Conservation (phyloP, 345 rosid species). For the Moringa oleifera region DNA sequence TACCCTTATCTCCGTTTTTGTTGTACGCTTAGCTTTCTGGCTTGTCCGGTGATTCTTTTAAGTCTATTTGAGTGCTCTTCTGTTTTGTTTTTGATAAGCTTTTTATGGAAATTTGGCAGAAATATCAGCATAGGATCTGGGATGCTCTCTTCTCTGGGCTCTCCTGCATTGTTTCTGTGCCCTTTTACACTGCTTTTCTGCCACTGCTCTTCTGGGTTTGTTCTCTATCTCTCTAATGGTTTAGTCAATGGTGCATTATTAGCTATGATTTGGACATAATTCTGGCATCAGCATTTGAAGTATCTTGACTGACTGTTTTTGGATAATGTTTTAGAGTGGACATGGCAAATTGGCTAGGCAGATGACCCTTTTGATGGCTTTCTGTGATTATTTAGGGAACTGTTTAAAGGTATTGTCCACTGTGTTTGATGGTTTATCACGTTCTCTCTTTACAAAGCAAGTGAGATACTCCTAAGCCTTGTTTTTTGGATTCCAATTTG, state of each 20-base stretch:
- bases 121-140: conserved; percentile 45
- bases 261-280: background rate
- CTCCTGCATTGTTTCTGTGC: conserved; percentile 95
- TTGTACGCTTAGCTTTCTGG: background rate
- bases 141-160: conserved; percentile 81
- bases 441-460: conserved; percentile 5
- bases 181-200: conserved; percentile 93
- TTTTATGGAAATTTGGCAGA: conserved; percentile 43
- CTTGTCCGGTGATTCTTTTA: background rate
- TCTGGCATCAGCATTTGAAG: conserved; percentile 1
- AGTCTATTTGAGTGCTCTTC: background rate
- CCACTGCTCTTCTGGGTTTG: conserved; percentile 97
- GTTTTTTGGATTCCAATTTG: conserved; percentile 11
- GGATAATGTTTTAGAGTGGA: conserved; percentile 57
- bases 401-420: conserved; percentile 54
- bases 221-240: background rate
- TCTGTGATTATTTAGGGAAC: conserved; percentile 93
- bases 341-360: conserved; percentile 98
- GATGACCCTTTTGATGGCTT: conserved; percentile 92
- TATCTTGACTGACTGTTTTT: conserved; percentile 1
- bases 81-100: background rate
- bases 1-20: conserved; percentile 13
- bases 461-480: background rate
- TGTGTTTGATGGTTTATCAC: background rate
- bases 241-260: background rate